Evolutionary conservation across 768 basidiomycete genomes (phyloP).

Genomic region (Boletus rubropictus): DNA sequence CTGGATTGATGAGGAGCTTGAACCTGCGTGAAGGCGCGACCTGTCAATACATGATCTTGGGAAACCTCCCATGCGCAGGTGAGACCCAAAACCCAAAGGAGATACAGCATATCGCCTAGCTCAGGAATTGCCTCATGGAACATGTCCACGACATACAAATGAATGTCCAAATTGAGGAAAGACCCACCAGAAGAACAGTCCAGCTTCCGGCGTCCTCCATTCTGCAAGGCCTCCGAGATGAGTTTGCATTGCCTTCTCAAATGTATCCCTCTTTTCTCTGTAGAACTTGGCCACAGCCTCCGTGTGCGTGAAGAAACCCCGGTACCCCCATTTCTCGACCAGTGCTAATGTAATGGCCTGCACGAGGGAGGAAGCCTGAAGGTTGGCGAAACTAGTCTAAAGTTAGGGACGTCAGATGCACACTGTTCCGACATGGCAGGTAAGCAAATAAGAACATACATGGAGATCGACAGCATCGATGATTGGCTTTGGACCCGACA

Average conservation of each 20-base stretch:
- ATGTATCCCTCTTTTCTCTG: conserved; percentile 64
- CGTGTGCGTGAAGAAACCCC: conserved; percentile 68
- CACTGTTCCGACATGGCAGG: conserved; percentile 10
- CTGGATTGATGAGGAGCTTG: conserved; percentile 47
- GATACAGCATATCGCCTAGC: background rate
- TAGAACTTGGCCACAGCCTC: conserved; percentile 69
- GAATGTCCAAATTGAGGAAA: conserved; percentile 9
- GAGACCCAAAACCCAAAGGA: background rate
- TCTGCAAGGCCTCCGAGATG: conserved; percentile 75
- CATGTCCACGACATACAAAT: conserved; percentile 2
- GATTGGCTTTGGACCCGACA: conserved; percentile 65
- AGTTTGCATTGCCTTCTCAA: conserved; percentile 68
- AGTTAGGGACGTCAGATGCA: conserved; percentile 8
- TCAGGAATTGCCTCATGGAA: conserved; percentile 2
- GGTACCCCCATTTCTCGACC: conserved; percentile 67
- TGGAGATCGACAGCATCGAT: conserved; percentile 65
- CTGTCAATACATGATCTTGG: conserved; percentile 17
- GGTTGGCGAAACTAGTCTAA: conserved; percentile 61
- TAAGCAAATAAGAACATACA: conserved; percentile 37
- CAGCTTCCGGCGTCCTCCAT: conserved; percentile 66
- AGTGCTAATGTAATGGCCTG: conserved; percentile 58
- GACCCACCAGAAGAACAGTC: conserved; percentile 85
- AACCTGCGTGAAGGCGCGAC: conserved; percentile 44
- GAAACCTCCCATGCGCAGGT: conserved; percentile 1
- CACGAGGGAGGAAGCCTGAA: conserved; percentile 60